Evolutionary conservation across 2,329 filamentous ascomycete genomes (phyloP), one percentile per base, ranked within the genome.

Genomic region (Endoconidiophora polonica): DNA sequence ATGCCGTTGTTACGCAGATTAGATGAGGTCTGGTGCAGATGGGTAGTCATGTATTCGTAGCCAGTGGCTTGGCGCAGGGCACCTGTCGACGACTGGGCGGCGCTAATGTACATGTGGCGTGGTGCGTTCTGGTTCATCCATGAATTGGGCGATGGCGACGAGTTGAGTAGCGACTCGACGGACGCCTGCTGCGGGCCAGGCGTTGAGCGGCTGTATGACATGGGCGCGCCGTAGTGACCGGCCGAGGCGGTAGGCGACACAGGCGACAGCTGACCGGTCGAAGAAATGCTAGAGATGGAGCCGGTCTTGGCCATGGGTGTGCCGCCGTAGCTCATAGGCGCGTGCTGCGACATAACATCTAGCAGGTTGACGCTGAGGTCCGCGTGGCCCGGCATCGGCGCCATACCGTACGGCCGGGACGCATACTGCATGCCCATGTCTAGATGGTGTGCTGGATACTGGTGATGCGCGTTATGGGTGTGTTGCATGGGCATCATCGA

Each of bases 131-230:
- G 16, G 26, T 39, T 42, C 4, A 43, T 16, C 52, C 52, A 52
- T 4, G 37, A 44, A 22, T 39, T 20, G 24, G 46, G 44, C 37
- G 48, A 48, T 3, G 52, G 47, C 23, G 52, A 53, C 1, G 52
- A 48, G 52, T 53, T 53, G n/a, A 53, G 48, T n/a, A 53, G 44
- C 7, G 52, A 38, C 9, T 41, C 40, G 12, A 53, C 52, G 1
- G 52, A 49, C 2, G 52, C 47, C 33, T 52, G 49, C 33, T 44
- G 41, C 7, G 23, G 45, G 20, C 20, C 23, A 7, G 23, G 23
- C 18, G 44, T 46, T 37, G 44, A 26, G 24, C 18, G 18, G 26
- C 29, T 23, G 33, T 26, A 46, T 3, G 46, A 39, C 38, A 41
- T 48, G 23, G 37, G 10, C 4, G 24, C 45, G 2, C 33, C 38